phyloP scores from a whole-genome alignment of 1,284 basidiomycete genomes.

The Trichosporon ovoides region DNA sequence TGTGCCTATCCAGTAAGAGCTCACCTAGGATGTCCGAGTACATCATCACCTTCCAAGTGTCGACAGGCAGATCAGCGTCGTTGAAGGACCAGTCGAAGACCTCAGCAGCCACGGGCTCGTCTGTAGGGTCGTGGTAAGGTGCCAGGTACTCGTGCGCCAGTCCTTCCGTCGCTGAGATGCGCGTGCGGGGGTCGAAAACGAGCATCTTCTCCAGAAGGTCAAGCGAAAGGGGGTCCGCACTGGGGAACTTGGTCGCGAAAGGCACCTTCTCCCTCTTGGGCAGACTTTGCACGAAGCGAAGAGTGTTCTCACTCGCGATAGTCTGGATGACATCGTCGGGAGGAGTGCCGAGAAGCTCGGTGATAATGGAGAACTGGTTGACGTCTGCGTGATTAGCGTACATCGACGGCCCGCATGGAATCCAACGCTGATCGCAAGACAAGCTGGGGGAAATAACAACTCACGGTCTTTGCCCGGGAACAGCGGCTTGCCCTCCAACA shows the following conservation, averaged over 20 bases:
- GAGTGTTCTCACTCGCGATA: conserved; percentile 95
- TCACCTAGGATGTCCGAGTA: conserved; percentile 85
- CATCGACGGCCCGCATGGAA: not conserved
- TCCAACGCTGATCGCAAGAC: no score
- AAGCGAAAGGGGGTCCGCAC: conserved; percentile 81
- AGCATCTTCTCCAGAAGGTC: conserved; percentile 98
- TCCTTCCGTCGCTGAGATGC: conserved; percentile 90
- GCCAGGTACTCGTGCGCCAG: conserved; percentile 90
- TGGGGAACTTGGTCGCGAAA: conserved; percentile 88
- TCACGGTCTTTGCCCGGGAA: conserved; percentile 94
- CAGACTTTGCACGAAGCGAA: conserved; percentile 96
- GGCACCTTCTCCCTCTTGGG: conserved; percentile 94
- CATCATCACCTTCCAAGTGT: conserved; percentile 99
- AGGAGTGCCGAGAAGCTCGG: conserved; percentile 93
- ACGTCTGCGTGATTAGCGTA: conserved; percentile 62
- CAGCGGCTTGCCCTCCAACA: conserved; percentile 96
- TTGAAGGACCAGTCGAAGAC: conserved; percentile 99
- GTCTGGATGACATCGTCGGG: conserved; percentile 99
- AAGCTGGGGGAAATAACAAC: conserved; percentile 26
- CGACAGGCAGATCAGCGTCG: conserved; percentile 97
- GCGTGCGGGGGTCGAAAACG: conserved; percentile 94
- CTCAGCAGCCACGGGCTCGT: conserved; percentile 90
- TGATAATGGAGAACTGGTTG: conserved; percentile 99
- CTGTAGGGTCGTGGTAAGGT: conserved; percentile 97
- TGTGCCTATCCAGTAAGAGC: conserved; percentile 35